Base-by-base conservation (phyloP, 768 basidiomycete genomes). In the Xerocomus potaroensis region DNA sequence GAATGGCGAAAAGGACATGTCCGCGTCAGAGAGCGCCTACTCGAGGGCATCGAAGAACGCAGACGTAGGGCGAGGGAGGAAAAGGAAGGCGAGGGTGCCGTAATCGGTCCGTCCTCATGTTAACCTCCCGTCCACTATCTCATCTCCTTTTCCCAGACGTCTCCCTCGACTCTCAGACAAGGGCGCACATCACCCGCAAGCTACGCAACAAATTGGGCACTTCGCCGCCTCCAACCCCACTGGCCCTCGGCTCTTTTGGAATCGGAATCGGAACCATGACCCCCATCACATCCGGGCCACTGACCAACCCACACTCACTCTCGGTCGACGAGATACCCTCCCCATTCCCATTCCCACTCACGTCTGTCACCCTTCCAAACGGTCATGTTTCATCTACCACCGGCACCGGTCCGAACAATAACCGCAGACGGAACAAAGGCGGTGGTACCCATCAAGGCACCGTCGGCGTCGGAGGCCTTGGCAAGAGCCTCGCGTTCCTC, bases 281-380 rank as follows among this genome's bases (percentile, higher is more conserved):
- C 0, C 79, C 85, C 16, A 78, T 87, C 56, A 81, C 84, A 1
- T 73, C 79, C 2, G 83, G 81, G 0, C 84, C 82, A 0, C 78
- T 87, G 62, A 74, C 79, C 30, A 91, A 90, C 61, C 89, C 89
- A 2, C 86, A 89, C 59, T 91, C 90, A 5, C 81, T 91, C 37
- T 77, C 86, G 3, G 84, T 91, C 32, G 90, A 92, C 54, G 90
- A 91, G 59, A 77, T 92, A 30, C 87, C 89, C 3, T 91, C 90
- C 0, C 87, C 86, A 10, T 91, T 89, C 72, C 86, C 88, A 0
- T 72, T 88, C 9, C 77, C 85, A 1, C 77, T 91, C 10, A 84
- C 81, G 6, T 72, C 78, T 4, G 75, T 74, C 14, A 69, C 72
- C n/a, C 63, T 71, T 32, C 70, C 69, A 3, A 69, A 61, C 31